A percentile compares a stretch with the other conserved stretches of the same genome.
phyloP scores from a whole-genome alignment of 2,329 filamentous ascomycete species.

The Aspergillus ochraceus region DNA sequence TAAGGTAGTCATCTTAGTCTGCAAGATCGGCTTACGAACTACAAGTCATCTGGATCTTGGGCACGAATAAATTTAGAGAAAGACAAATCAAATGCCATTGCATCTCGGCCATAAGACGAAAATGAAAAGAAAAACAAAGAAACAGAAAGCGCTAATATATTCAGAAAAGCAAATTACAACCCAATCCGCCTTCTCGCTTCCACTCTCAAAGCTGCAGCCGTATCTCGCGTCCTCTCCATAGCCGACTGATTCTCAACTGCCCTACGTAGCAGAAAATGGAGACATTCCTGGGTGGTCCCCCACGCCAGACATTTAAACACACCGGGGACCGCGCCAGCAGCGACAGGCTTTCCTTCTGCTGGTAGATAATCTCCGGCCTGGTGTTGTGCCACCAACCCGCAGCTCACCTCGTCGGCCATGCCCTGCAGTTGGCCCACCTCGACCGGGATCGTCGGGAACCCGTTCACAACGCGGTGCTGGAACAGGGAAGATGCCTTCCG shows the following conservation, averaged over 20 bases:
- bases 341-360: slow-evolving; percentile 5
- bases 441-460: slow-evolving; percentile 40
- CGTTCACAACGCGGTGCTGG: slow-evolving; percentile 39
- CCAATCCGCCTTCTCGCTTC: slow-evolving; percentile 58
- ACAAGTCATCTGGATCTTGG: not conserved
- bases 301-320: slow-evolving; percentile 57
- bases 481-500: slow-evolving; percentile 42
- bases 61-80: not conserved
- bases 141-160: not conserved
- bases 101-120: not conserved
- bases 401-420: slow-evolving; percentile 85
- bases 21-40: too few species aligned
- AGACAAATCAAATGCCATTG: not conserved
- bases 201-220: slow-evolving; percentile 61
- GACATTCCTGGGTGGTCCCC: slow-evolving; percentile 54
- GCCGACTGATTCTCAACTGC: slow-evolving; percentile 73
- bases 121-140: not conserved
- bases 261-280: slow-evolving; percentile 58
- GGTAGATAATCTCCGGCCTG: slow-evolving; percentile 14
- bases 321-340: slow-evolving; percentile 27
- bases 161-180: not conserved
- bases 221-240: slow-evolving; percentile 61
- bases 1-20: too few species aligned
- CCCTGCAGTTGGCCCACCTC: slow-evolving; percentile 77
- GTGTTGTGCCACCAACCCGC: slow-evolving; percentile 42